Evolutionary conservation across 441 rosid genomes (phyloP).

Genomic region (Syzygium syzygioides): DNA sequence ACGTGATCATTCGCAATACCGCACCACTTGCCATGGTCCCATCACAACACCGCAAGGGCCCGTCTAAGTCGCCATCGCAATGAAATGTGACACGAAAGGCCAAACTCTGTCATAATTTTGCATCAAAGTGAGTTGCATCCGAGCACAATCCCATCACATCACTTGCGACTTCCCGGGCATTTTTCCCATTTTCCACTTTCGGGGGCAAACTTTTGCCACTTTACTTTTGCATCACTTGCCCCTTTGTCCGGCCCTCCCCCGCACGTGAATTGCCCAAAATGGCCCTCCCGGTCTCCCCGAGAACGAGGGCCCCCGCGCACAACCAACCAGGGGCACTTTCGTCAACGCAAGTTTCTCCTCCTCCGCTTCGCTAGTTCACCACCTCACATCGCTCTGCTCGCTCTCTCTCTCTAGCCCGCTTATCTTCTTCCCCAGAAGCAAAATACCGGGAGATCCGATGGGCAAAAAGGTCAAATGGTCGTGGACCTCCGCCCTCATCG

Average conservation of each 20-base stretch:
- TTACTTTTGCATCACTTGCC: background rate
- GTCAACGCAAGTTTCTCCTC: background rate
- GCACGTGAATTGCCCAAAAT: background rate
- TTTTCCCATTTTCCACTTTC: background rate
- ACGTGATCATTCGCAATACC: background rate
- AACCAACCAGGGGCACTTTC: background rate
- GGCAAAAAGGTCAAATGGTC: slow-evolving; percentile 52
- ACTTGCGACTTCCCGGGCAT: background rate
- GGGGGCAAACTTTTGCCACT: background rate
- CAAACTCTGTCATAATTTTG: background rate
- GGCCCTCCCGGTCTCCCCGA: background rate
- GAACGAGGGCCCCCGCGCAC: background rate
- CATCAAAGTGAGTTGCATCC: background rate
- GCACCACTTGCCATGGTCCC: background rate
- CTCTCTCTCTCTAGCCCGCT: background rate
- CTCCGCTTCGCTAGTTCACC: background rate
- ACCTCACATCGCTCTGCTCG: background rate
- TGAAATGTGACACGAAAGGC: background rate
- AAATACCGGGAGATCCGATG: background rate
- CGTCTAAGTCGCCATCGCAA: background rate
- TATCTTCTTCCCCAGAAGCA: too few species aligned
- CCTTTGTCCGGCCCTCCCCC: background rate
- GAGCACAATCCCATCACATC: background rate
- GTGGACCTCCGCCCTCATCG: slow-evolving; percentile 63
- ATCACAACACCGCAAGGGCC: too few species aligned